Conservation (phyloP, 768 basidiomycete genomes). For the Dioszegia hungarica region DNA sequence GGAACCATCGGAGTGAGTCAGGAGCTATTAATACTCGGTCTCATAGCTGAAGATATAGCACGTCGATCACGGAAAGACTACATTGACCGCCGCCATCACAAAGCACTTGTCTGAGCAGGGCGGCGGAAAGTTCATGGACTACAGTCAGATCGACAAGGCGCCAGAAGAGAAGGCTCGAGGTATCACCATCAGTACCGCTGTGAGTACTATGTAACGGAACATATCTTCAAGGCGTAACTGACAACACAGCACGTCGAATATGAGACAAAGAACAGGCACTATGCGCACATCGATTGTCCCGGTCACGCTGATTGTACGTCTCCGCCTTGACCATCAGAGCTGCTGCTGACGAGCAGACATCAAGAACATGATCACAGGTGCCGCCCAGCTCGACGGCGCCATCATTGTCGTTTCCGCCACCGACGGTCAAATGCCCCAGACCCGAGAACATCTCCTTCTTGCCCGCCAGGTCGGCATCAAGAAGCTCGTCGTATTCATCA, state of each 20-base stretch:
- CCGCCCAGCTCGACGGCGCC: slow-evolving; percentile 83
- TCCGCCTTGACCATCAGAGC: not conserved
- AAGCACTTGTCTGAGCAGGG: slow-evolving; percentile 77
- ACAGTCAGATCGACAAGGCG: slow-evolving; percentile 96
- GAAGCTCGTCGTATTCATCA: slow-evolving; percentile 96
- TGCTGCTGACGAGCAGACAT: slow-evolving; percentile 8
- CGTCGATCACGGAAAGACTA: slow-evolving; percentile 52
- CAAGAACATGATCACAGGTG: slow-evolving; percentile 99
- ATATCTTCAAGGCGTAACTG: no score
- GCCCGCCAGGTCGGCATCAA: slow-evolving; percentile 98
- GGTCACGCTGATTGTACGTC: slow-evolving; percentile 49
- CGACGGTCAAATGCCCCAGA: slow-evolving; percentile 99
- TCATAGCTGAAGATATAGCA: slow-evolving; percentile 31
- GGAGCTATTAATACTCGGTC: not conserved
- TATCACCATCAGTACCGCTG: slow-evolving; percentile 95
- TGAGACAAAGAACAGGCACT: slow-evolving; percentile 82
- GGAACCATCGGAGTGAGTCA: slow-evolving; percentile 49
- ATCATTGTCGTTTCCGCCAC: slow-evolving; percentile 82
- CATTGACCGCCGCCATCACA: slow-evolving; percentile 56
- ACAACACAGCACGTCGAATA: slow-evolving; percentile 89
- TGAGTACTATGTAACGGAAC: no score
- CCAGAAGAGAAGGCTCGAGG: slow-evolving; percentile 99
- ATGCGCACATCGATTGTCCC: slow-evolving; percentile 97
- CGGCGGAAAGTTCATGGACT: slow-evolving; percentile 80
- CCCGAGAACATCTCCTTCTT: slow-evolving; percentile 92